Base-by-base conservation (phyloP, 352 stramenopile genomes). In the Phytopythium sindhum region DNA sequence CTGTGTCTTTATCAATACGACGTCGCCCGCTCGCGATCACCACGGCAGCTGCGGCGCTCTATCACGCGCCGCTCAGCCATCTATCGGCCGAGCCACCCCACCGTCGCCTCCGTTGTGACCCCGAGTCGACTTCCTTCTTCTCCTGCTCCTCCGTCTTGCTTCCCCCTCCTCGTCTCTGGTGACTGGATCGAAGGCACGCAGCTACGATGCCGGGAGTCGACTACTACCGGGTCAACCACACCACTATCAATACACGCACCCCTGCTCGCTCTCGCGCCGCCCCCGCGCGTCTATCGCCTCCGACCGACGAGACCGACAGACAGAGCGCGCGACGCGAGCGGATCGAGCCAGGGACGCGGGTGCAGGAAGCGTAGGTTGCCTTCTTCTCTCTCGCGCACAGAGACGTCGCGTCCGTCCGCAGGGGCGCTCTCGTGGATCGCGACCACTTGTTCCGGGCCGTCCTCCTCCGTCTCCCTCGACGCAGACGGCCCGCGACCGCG, bases 201-300 rank as follows among this genome's bases (percentile, higher is more conserved):
- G 39, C 55, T 61, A 51, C 55, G 55, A 51, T 50, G 55, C 55
- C 55, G 55, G 55, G 23, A 61, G 55, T 61, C 55, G 26, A 61
- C 37, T 52, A 61, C 55, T 61, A 39, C 55, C 55, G 55, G 55
- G 55, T 61, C 55, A 51, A 39, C 55, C 55, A 37, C 55, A 17
- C 26, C 51, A 26, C 51, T n/a, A 54, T 54, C 17, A 21, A n/a
- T 17, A 35, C 15, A 19, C 50, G n/a, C 50, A 39, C 11, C 9
- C 12, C 23, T 15, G n/a, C 4, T 44, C 29, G n/a, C 31, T 12
- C 24, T 29, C 23, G 21, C 53, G 33, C 53, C 31, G 14, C 3
- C 19, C 2, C 28, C 21, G 17, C 19, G 52, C 28, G 17, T 7
- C 14, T 10, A 10, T 14, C 33, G 33, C 33, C 33, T 15, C 33